phyloP scores from a whole-genome alignment of 805 yeast genomes.

The Barnettozyma californica region DNA sequence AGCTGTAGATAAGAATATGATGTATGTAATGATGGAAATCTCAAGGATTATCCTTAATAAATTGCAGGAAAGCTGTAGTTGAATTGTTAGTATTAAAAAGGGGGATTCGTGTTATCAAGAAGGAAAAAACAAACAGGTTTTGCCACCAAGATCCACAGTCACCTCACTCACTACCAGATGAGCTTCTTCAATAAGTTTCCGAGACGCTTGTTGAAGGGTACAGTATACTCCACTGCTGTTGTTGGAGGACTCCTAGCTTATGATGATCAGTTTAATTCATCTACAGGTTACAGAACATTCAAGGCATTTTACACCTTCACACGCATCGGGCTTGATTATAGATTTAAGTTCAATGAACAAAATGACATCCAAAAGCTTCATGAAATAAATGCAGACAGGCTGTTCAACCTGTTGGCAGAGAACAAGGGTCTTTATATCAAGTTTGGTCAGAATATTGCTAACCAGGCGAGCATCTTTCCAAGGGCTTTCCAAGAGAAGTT shows the following conservation, averaged over 20 bases:
- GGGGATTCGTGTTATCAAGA: too few species aligned
- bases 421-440: constrained; percentile 67
- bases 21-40: too few species aligned
- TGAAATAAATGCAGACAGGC: constrained; percentile 48
- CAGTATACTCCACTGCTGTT: constrained; percentile 4
- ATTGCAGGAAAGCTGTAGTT: background rate
- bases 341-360: constrained; percentile 41
- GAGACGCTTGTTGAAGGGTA: background rate
- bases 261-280: constrained; percentile 40
- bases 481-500: constrained; percentile 55
- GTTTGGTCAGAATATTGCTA: constrained; percentile 74
- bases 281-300: constrained; percentile 46
- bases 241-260: constrained; percentile 21
- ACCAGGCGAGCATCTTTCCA: constrained; percentile 68
- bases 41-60: too few species aligned
- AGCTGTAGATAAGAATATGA: too few species aligned
- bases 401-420: constrained; percentile 37
- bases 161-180: background rate
- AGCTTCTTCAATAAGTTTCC: background rate
- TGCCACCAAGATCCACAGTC: background rate
- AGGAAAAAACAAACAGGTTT: background rate
- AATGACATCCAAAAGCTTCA: constrained; percentile 51
- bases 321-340: constrained; percentile 57
- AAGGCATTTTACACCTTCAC: constrained; percentile 44
- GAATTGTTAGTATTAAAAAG: background rate